These are phyloP conservation scores for Lipomyces yamadae DNA, from an alignment of 805 yeast genomes.

Conservation along the genomic window DNA sequence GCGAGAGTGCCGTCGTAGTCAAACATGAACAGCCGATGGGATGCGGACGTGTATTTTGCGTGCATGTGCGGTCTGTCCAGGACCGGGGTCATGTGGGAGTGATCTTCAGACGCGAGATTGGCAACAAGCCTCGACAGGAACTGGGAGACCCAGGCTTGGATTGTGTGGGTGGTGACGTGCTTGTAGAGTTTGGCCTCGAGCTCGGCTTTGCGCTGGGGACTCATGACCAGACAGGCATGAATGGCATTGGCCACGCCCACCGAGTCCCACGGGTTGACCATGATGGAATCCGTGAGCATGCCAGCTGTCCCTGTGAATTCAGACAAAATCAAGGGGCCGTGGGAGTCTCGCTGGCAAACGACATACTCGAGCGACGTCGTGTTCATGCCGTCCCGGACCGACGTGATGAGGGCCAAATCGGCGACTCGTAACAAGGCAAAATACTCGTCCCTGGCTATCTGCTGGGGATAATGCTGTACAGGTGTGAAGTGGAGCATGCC, in stretches of 20 bases:
- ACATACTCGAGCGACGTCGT: conserved; percentile 93
- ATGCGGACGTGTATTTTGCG: conserved; percentile 62
- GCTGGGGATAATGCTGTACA: conserved; percentile 88
- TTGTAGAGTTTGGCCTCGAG: conserved; percentile 62
- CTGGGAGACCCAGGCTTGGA: conserved; percentile 73
- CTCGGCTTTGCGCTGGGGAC: conserved; percentile 51
- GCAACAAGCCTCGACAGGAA: conserved; percentile 38
- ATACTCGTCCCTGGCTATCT: conserved; percentile 86
- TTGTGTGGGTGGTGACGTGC: conserved; percentile 69
- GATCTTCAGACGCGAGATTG: conserved; percentile 48
- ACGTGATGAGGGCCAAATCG: conserved; percentile 84
- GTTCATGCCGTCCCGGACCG: conserved; percentile 95
- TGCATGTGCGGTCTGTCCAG: conserved; percentile 71
- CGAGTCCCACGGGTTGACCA: conserved; percentile 96
- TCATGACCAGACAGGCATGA: conserved; percentile 65
- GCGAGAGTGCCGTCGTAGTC: conserved; percentile 98
- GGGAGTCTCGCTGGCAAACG: conserved; percentile 73
- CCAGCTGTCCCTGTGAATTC: conserved; percentile 92
- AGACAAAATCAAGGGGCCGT: conserved; percentile 81
- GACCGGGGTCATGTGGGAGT: conserved; percentile 74
- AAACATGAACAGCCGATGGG: conserved; percentile 78
- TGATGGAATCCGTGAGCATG: conserved; percentile 52
- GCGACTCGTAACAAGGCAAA: conserved; percentile 86
- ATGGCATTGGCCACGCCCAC: conserved; percentile 89
- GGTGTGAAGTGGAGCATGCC: conserved; percentile 86